Evolutionary conservation across 805 yeast species (phyloP), one percentile per base, ranked within the genome.

Genomic region (Wickerhamiella hasegawae): DNA sequence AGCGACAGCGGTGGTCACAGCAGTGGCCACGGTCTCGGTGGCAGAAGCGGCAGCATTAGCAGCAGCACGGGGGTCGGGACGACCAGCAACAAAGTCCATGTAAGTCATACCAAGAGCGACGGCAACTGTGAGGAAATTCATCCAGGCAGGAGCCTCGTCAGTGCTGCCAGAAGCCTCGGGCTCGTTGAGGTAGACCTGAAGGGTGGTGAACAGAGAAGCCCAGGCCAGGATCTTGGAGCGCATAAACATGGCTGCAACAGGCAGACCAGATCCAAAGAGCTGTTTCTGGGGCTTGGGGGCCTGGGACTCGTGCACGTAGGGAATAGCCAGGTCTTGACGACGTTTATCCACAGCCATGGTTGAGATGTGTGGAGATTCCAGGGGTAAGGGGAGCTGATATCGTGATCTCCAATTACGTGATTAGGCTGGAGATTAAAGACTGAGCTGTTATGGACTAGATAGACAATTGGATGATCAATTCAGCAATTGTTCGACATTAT

Each of bases 181-280:
- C 42, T 56, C 57, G 39, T 48, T 49, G 31, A 58, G 46, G 37
- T 37, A 54, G 18, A 44, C 36, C 36, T 55, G 60, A 19, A 57
- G 31, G 24, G 59, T 49, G 8, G 57, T 42, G 43, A 57, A 57
- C 29, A 57, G 32, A 18, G 60, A 54, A 19, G 55, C 45, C 62
- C 62, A 58, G 15, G 57, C 45, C 38, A 58, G 42, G 36, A 55
- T 34, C 45, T 53, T 52, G 39, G 59, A 54, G 34, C 55, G 40
- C 46, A 57, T 38, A 37, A 57, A 55, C 58, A 57, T 57, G 36
- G 59, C 62, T 12, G 54, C 55, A 46, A 58, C 45, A 15, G 62
- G 62, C 42, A 57, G 38, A 6, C 57, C 40, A 39, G 42, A 43
- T 35, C 52, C 37, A 37, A 55, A 37, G 38, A 46, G 32, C 19